Evolutionary conservation across 1,284 basidiomycete species (phyloP).

Genomic region (Hypsizygus ulmarius): DNA sequence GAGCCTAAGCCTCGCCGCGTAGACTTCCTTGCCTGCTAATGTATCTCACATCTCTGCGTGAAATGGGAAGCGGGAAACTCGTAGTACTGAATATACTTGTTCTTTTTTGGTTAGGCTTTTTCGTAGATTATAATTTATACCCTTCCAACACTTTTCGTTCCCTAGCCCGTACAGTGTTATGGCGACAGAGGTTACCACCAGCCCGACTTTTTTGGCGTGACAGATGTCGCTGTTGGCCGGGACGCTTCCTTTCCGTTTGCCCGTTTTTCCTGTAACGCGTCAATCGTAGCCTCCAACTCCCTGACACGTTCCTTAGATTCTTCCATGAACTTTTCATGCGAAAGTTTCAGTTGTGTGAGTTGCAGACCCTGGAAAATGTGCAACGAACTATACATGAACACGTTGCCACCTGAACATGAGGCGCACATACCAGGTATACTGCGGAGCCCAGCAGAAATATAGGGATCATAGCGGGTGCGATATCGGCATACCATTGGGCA

Average conservation of each 20-base stretch:
- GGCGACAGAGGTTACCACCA: slow-evolving; percentile 19
- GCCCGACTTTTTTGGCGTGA: slow-evolving; percentile 14
- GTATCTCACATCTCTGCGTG: slow-evolving; percentile 3
- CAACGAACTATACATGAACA: neutral
- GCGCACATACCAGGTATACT: slow-evolving; percentile 60
- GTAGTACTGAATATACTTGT: slow-evolving; percentile 1
- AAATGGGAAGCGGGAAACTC: slow-evolving; percentile 9
- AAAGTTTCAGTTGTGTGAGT: slow-evolving; percentile 55
- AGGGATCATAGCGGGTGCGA: slow-evolving; percentile 74
- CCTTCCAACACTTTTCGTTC: slow-evolving; percentile 6
- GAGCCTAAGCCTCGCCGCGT: slow-evolving; percentile 22
- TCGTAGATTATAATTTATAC: slow-evolving; percentile 14
- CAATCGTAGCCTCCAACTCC: slow-evolving; percentile 60
- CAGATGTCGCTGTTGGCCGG: neutral
- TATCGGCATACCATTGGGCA: slow-evolving; percentile 61
- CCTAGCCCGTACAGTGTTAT: neutral
- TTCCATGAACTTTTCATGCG: slow-evolving; percentile 68
- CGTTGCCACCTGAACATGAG: neutral
- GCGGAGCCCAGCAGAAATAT: slow-evolving; percentile 73
- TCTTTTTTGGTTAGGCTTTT: slow-evolving; percentile 10
- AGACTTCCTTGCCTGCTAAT: slow-evolving; percentile 4
- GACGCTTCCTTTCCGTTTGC: neutral
- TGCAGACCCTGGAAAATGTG: slow-evolving; percentile 51
- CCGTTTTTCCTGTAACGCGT: slow-evolving; percentile 32
- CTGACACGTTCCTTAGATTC: slow-evolving; percentile 52